phyloP scores from a whole-genome alignment of 1,284 basidiomycete species.

The Puccinia coronata region DNA sequence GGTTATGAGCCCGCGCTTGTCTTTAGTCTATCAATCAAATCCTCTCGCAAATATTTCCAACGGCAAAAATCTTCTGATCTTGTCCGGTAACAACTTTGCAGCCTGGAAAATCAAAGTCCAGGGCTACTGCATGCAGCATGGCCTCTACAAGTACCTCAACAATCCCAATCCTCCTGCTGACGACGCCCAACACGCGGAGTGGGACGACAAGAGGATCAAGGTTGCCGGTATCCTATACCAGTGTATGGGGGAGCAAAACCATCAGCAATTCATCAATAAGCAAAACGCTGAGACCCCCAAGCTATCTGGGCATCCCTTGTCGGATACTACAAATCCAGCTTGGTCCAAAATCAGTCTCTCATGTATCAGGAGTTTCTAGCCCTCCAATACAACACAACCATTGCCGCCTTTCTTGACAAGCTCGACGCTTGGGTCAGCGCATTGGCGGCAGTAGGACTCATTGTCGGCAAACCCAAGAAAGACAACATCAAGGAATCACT shows the following conservation, averaged over 20 bases:
- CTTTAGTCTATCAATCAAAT: not conserved
- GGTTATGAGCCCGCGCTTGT: constrained; percentile 20
- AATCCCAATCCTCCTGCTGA: not conserved
- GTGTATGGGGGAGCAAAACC: not conserved
- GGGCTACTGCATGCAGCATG: constrained; percentile 21
- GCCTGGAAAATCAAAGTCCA: not conserved
- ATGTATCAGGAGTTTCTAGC: not conserved
- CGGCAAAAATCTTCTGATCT: no score
- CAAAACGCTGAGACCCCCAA: not conserved
- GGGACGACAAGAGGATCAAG: not conserved
- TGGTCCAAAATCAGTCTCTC: not conserved
- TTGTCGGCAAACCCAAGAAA: not conserved
- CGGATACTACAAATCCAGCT: not conserved
- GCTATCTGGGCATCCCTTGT: not conserved
- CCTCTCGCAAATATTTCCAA: not conserved
- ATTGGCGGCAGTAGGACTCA: not conserved
- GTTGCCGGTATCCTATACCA: not conserved
- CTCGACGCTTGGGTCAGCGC: not conserved
- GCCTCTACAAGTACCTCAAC: not conserved
- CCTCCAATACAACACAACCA: not conserved
- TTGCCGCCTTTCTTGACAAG: not conserved
- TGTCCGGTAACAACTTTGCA: not conserved
- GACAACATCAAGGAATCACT: not conserved
- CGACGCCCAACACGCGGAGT: not conserved
- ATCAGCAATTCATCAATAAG: not conserved